A percentile compares a stretch with the other conserved stretches of the same genome.
These are phyloP conservation scores for Tubosaeta brunneosetosa DNA, from an alignment of 768 basidiomycete genomes.

Conservation along the genomic window DNA sequence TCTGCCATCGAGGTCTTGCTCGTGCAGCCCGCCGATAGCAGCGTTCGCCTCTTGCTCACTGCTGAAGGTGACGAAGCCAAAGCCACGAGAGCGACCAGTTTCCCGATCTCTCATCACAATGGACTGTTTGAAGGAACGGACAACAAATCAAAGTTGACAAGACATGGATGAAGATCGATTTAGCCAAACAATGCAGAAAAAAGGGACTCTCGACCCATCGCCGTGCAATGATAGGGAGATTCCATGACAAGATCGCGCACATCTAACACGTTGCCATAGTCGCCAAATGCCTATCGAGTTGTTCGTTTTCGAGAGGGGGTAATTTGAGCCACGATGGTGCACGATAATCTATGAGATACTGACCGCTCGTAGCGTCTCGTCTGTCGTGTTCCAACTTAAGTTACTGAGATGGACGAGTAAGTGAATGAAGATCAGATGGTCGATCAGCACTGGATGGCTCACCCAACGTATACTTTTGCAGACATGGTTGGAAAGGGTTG, in stretches of 20 bases:
- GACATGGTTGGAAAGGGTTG: constrained; percentile 23
- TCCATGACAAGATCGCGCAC: constrained; percentile 39
- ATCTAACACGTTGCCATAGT: constrained; percentile 44
- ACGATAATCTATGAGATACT: constrained; percentile 6
- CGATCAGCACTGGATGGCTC: constrained; percentile 4
- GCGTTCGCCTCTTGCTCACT: constrained; percentile 35
- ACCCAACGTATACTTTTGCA: constrained; percentile 32
- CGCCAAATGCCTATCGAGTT: constrained; percentile 36
- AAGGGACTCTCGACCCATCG: constrained; percentile 29
- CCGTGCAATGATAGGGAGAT: constrained; percentile 28
- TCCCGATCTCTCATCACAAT: constrained; percentile 48
- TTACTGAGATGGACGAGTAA: constrained; percentile 18
- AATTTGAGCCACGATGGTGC: constrained; percentile 4
- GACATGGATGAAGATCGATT: constrained; percentile 25
- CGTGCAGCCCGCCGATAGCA: constrained; percentile 44
- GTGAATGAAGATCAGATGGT: background rate
- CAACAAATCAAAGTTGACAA: constrained; percentile 6
- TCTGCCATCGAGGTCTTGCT: constrained; percentile 52
- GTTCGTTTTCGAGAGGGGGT: background rate
- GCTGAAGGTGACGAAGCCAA: constrained; percentile 49
- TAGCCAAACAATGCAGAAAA: constrained; percentile 20
- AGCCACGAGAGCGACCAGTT: constrained; percentile 54
- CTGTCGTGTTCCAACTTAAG: constrained; percentile 32
- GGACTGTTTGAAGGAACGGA: constrained; percentile 17
- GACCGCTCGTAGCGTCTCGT: constrained; percentile 23